Base-by-base conservation (phyloP, 768 basidiomycete genomes). In the Solioccasus polychromus region DNA sequence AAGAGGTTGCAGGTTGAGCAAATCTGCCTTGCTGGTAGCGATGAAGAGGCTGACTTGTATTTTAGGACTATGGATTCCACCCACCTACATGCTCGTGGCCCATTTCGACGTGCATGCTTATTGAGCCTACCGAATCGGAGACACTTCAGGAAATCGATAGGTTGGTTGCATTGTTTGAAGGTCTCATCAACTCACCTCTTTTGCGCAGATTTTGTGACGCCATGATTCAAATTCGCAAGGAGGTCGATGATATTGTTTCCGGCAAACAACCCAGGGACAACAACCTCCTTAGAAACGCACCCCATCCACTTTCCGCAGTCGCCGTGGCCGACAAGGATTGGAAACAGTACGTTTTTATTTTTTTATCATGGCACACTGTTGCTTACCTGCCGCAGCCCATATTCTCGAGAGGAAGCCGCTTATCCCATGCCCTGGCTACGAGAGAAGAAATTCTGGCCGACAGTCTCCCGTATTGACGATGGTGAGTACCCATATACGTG, bases 61-160 rank as follows among this genome's bases (percentile, higher is more conserved):
- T 3, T 18, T 44, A 90, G 82, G 89, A 92, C 63, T 93, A 86
- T 58, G 91, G 92, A 46, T 89, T 96, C 76, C 92, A 96, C 63
- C 93, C 92, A 32, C 96, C 96, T 2, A 99, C 96, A 5, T 95
- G 92, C 67, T 93, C 93, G 6, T 98, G 96, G 96, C 96, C 96
- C 6, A 93, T 90, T 52, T 85, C 91, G 17, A 96, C 95, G 2
- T 94, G 89, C 60, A 96, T 96, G 91, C 76, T 96, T 42, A 96
- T 97, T 51, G 95, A 98, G 68, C 95, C 95, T 6, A 98, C 95
- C 2, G 95, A 98, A 67, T 94, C 91, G 0, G 95, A 98, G 70
- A 82, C 89, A 1, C 75, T 96, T 23, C 88, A 93, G 50, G 95
- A 97, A 65, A 79, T 98, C 42, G 92, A 98, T 60, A 79, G 85